Percentiles rank a stretch among this genome's conserved stretches.
Evolutionary conservation across 164 flowering plant genomes (phyloP).

Genomic region (Saururus chinensis): DNA sequence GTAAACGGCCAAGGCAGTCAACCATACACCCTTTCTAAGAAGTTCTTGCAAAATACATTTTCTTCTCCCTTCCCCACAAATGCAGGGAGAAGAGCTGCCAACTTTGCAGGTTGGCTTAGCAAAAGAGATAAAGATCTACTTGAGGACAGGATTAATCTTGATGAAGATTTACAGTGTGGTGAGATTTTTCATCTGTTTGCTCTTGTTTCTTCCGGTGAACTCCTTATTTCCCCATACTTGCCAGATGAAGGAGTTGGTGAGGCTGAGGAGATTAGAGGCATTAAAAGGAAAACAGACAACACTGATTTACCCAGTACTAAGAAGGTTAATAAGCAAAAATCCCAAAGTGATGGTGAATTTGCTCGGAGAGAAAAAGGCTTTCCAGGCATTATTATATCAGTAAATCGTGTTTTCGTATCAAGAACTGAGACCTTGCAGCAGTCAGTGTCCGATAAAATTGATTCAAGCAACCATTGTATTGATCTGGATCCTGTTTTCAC

Average conservation of each 20-base stretch:
- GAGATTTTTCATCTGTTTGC: conserved; percentile 65
- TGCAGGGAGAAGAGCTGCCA: conserved; percentile 65
- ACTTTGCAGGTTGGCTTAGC: conserved; percentile 56
- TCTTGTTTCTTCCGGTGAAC: conserved; percentile 57
- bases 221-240: conserved; percentile 48
- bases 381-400: conserved; percentile 62
- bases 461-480: conserved; percentile 5
- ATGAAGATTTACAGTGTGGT: conserved; percentile 70
- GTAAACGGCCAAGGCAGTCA: conserved; percentile 41
- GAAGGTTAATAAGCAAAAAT: conserved; percentile 39
- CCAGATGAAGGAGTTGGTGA: conserved; percentile 92
- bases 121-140: conserved; percentile 48
- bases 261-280: conserved; percentile 44
- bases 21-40: conserved; percentile 67
- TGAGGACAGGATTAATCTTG: conserved; percentile 44
- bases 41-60: conserved; percentile 53
- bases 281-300: conserved; percentile 45
- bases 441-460: conserved; percentile 3
- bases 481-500: conserved; percentile 11
- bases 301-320: conserved; percentile 18
- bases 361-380: conserved; percentile 83
- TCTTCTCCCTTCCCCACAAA: conserved; percentile 64
- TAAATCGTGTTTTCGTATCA: conserved; percentile 30
- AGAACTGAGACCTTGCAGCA: conserved; percentile 11
- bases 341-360: conserved; percentile 43